Evolutionary conservation across 768 basidiomycete species (phyloP).

Genomic region (Hygrophorus russula): DNA sequence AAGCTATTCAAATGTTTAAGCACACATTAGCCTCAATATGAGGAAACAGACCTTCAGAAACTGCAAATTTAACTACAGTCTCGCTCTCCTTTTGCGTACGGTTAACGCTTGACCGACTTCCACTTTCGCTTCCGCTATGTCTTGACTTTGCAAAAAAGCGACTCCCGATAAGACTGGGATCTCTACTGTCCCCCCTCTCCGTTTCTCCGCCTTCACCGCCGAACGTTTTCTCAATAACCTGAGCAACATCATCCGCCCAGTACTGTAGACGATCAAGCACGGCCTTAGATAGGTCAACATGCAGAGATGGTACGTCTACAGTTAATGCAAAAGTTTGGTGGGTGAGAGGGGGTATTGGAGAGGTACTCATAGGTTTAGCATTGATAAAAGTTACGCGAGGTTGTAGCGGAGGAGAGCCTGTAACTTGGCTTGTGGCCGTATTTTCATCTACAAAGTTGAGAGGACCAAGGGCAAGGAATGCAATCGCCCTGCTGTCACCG

Average conservation of each 20-base stretch:
- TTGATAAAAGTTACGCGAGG: conserved; percentile 25
- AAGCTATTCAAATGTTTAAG: conserved; percentile 13
- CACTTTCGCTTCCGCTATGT: conserved; percentile 27
- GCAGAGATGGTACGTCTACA: conserved; percentile 51
- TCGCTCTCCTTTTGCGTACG: conserved; percentile 20
- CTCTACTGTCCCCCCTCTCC: conserved; percentile 30
- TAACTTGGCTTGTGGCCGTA: neutral
- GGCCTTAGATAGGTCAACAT: conserved; percentile 49
- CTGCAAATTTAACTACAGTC: conserved; percentile 36
- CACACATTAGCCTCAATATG: neutral
- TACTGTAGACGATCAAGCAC: conserved; percentile 72
- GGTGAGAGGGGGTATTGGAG: conserved; percentile 2
- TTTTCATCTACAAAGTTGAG: conserved; percentile 14
- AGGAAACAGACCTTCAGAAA: conserved; percentile 30
- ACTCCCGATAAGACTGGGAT: conserved; percentile 68
- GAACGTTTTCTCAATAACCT: conserved; percentile 45
- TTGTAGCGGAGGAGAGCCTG: conserved; percentile 13
- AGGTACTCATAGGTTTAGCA: conserved; percentile 8
- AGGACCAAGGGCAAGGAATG: conserved; percentile 42
- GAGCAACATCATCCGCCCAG: conserved; percentile 80
- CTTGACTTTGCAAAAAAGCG: conserved; percentile 59
- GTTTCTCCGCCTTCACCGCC: conserved; percentile 11
- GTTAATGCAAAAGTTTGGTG: conserved; percentile 18
- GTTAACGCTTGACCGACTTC: conserved; percentile 21
- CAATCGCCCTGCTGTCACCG: conserved; percentile 26